A percentile compares a stretch with the other conserved stretches of the same genome.
Evolutionary conservation across 2,329 filamentous ascomycete genomes (phyloP).

Genomic region (Cordyceps tenuipes): DNA sequence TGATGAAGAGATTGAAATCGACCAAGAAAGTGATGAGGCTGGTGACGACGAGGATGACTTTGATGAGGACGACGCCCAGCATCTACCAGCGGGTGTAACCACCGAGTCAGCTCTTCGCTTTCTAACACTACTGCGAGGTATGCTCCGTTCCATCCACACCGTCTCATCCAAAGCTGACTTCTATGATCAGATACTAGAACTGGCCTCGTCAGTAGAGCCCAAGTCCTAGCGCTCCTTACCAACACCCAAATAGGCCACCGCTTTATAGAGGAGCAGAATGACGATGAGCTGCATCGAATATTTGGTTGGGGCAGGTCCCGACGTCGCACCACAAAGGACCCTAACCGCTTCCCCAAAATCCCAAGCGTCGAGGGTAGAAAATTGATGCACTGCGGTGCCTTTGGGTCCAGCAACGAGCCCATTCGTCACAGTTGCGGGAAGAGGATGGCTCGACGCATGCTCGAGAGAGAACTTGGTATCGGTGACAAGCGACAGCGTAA

Average conservation of each 20-base stretch:
- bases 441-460: slow-evolving; percentile 55
- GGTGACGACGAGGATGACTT: slow-evolving; percentile 20
- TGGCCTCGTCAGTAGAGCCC: slow-evolving; percentile 26
- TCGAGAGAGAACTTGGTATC: slow-evolving; percentile 76
- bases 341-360: slow-evolving; percentile 66
- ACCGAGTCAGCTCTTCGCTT: slow-evolving; percentile 15
- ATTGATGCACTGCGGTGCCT: slow-evolving; percentile 74
- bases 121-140: slow-evolving; percentile 25
- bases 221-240: slow-evolving; percentile 33
- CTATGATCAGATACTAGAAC: slow-evolving; percentile 19
- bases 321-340: slow-evolving; percentile 34
- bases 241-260: slow-evolving; percentile 29
- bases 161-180: background rate
- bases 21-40: slow-evolving; percentile 20
- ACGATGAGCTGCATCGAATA: slow-evolving; percentile 24
- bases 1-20: slow-evolving; percentile 18
- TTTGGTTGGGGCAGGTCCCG: slow-evolving; percentile 36
- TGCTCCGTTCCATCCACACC: background rate
- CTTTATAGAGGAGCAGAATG: slow-evolving; percentile 29
- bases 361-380: slow-evolving; percentile 69
- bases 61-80: slow-evolving; percentile 29
- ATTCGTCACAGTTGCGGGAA: slow-evolving; percentile 46
- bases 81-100: slow-evolving; percentile 12
- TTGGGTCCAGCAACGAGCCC: slow-evolving; percentile 59
- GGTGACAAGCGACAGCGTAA: slow-evolving; percentile 50